Base-by-base conservation (phyloP, 106 monocot genomes). In the Vanilla planifolia region DNA sequence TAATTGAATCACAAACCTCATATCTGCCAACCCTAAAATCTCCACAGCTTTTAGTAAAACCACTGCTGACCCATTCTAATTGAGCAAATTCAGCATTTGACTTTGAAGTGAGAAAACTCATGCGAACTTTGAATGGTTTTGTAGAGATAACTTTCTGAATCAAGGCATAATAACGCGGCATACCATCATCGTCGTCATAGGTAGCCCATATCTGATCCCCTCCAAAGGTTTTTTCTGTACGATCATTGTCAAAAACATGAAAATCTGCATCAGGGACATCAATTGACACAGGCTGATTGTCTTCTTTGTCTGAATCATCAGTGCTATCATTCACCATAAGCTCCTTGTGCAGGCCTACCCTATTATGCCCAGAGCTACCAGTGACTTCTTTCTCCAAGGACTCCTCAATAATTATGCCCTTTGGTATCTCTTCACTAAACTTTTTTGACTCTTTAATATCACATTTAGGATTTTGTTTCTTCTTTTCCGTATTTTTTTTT, bases 191-290 rank as follows among this genome's bases (percentile, higher is more conserved):
- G 65, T 75, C 56, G 60, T 86, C 86, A 72, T 86, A 86, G 30
- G 72, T 75, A 60, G 81, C 81, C 86, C 86, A 86, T 51, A 86
- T 60, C 53, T 86, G 70, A 57, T 81, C 81, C 25, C 62, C 50
- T 14, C 53, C 55, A 63, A 81, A 78, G 33, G 77, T 53, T 59
- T 36, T 37, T 65, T 86, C 81, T 22, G 74, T 63, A 26, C 86
- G 86, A 62, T 81, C 72, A 43, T 58, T 71, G 69, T 86, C 86
- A 70, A 86, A 86, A 67, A 81, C 86, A 73, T 81, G 65, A 60
- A 86, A 86, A 41, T 86, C 81, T 8, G 81, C 66, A 64, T 86
- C 86, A 59, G 86, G 80, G 47, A 86, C 86, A 72, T 80, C 70
- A 69, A 85, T 80, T 28, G 64, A 48, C 4, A 70, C 47, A 52